Evolutionary conservation across 805 yeast genomes (phyloP), one percentile per base, ranked within the genome.

Genomic region (Ogataea corticis): DNA sequence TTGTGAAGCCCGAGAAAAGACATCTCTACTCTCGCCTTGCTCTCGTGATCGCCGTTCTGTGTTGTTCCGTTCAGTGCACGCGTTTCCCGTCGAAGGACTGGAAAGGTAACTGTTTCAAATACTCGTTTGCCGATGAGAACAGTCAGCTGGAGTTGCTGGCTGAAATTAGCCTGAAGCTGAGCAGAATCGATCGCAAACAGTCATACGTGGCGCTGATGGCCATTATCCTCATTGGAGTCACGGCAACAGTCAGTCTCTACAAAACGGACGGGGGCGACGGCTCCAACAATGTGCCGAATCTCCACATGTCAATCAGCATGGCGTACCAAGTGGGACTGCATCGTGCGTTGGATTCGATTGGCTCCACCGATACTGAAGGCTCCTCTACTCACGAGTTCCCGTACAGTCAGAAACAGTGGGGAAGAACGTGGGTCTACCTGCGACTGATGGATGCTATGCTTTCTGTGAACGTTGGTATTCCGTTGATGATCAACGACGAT

Each of bases 321-420:
- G 52, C 56, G 11, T 45, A 33, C 21, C 55, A 52, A 15, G 16
- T 61, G 38, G 63, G 63, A 1, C 9, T 58, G 23, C 62, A 60
- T 43, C 38, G 58, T 21, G 46, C 52, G 2, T 44, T 51, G 15
- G 32, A 23, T 5, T 45, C 44, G 13, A 45, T 50, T 14, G 39
- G 21, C 7, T 38, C 33, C 5, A 16, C 46, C 3, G 15, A 28
- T 5, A 32, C 38, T 11, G 47, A 46, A 19, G 48, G 29, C 9
- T 6, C 31, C 1, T 9, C 40, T 12, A 17, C 21, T 16, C 5
- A 36, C 4, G n/a, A 41, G 9, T 42, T 46, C 14, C 44, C 46
- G 12, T 38, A 41, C 17, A 18, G 46, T 14, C 30, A 21, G 5
- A 36, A 17, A 3, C 18, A 35, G n/a, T 49, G 53, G 48, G 42